Evolutionary conservation across 306 rosid species (phyloP).

Genomic region (Astragalus glycyphyllos): DNA sequence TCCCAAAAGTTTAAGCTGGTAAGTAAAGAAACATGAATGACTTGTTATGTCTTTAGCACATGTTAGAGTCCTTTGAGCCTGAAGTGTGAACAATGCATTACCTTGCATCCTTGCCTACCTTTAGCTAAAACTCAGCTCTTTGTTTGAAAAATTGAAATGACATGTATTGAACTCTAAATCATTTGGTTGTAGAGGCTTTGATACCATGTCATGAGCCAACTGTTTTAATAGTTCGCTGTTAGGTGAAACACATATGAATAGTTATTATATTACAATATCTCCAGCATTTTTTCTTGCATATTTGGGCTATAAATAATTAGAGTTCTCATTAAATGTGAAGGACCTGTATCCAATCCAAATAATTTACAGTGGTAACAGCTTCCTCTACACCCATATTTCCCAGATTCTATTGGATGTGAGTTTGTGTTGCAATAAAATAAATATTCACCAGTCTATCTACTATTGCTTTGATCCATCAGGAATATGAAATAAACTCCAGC

Average conservation of each 20-base stretch:
- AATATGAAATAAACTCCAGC: too few relatives aligned
- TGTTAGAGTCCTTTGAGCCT: background rate
- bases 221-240: background rate
- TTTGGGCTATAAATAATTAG: too few relatives aligned
- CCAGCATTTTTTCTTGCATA: too few relatives aligned
- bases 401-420: too few relatives aligned
- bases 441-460: too few relatives aligned
- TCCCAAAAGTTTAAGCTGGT: background rate
- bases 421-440: too few relatives aligned
- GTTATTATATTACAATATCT: background rate
- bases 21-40: constrained; percentile 2
- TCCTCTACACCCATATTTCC: too few relatives aligned
- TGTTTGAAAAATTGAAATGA: background rate
- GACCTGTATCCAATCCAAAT: too few relatives aligned
- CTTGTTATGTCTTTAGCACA: background rate
- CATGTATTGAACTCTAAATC: background rate
- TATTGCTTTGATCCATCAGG: too few relatives aligned
- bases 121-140: background rate
- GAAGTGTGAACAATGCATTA: background rate
- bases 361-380: too few relatives aligned
- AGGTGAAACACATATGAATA: background rate
- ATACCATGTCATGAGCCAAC: constrained; percentile 3
- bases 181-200: constrained; percentile 8
- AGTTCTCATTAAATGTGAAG: too few relatives aligned
- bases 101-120: background rate